Conservation (phyloP, 2,329 filamentous ascomycete genomes). For the Botrytis cinerea region DNA sequence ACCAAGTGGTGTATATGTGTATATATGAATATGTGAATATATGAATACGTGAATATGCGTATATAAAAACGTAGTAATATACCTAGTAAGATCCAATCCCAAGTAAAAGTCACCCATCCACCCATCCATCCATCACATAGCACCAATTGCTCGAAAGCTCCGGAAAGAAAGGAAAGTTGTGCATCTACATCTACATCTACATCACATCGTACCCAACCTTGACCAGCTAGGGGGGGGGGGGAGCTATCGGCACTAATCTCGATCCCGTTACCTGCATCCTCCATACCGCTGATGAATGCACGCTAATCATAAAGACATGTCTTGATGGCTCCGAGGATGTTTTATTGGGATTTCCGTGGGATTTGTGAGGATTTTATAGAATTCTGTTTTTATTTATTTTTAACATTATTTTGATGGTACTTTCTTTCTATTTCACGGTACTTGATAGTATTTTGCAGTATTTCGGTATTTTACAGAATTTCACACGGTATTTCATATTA, state of each 20-base stretch:
- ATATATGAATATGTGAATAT: too few relatives aligned
- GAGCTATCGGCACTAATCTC: background rate
- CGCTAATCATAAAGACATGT: conserved; percentile 7
- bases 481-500: too few relatives aligned
- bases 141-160: background rate
- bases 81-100: background rate
- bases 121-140: background rate
- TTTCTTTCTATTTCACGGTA: too few relatives aligned
- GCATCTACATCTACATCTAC: background rate
- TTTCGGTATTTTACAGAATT: too few relatives aligned
- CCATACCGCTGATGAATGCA: background rate
- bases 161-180: conserved; percentile 15
- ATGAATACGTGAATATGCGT: too few relatives aligned
- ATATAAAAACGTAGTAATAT: background rate
- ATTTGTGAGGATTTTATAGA: too few relatives aligned
- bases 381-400: too few relatives aligned
- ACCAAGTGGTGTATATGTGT: background rate
- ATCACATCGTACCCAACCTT: background rate
- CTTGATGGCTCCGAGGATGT: background rate
- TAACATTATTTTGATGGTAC: too few relatives aligned
- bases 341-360: too few relatives aligned
- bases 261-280: background rate
- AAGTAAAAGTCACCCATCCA: background rate
- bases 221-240: background rate
- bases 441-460: too few relatives aligned